phyloP scores from a whole-genome alignment of 768 basidiomycete genomes.

The Tylopilus felleus region DNA sequence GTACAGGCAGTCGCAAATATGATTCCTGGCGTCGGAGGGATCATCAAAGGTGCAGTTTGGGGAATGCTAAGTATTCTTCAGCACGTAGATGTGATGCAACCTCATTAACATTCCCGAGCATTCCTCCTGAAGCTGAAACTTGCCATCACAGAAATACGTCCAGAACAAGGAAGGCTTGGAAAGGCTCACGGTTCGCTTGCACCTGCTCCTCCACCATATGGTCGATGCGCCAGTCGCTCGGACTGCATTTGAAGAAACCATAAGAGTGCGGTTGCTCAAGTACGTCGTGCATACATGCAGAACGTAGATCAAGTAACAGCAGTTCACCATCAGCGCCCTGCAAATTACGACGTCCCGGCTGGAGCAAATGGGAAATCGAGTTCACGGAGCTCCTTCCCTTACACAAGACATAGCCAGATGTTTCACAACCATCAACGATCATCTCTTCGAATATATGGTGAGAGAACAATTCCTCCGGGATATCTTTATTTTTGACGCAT shows the following conservation, averaged over 20 bases:
- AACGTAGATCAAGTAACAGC: background rate
- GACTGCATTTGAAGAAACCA: background rate
- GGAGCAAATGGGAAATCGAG: background rate
- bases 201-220: background rate
- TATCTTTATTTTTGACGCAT: too few species aligned
- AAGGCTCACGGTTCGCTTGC: background rate
- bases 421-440: background rate
- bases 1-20: background rate
- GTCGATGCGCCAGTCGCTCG: background rate
- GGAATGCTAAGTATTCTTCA: background rate
- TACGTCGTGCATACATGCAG: background rate
- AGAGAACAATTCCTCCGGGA: background rate
- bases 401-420: background rate
- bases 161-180: constrained; percentile 9
- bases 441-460: constrained; percentile 10
- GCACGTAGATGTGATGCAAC: constrained; percentile 3
- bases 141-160: background rate
- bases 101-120: background rate
- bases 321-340: background rate
- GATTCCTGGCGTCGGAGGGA: background rate
- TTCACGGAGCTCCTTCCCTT: background rate
- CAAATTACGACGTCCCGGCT: background rate
- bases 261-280: background rate
- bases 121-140: background rate
- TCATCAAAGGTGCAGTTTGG: constrained; percentile 2